Conservation (phyloP, 176 grass and related monocot species). For the Alloteropsis semialata region DNA sequence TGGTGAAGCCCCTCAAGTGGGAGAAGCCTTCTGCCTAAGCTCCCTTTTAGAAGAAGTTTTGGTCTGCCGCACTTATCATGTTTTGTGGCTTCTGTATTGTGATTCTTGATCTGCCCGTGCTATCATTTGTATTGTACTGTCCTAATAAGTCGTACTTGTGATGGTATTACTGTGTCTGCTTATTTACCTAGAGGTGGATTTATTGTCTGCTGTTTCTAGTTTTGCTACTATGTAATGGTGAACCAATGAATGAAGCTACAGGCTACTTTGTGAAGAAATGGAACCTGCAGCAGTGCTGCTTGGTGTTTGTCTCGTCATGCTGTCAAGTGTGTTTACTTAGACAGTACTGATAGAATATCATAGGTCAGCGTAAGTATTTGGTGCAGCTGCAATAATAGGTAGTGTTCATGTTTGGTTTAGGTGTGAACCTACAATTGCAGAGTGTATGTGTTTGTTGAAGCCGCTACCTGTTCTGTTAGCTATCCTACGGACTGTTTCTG, state of each 20-base stretch:
- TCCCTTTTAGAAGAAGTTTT: conserved; percentile 27
- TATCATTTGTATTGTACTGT: conserved; percentile 34
- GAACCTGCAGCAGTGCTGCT: conserved; percentile 16
- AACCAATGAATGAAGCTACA: conserved; percentile 21
- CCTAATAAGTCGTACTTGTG: conserved; percentile 27
- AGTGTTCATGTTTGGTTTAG: background rate
- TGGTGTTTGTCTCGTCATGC: background rate
- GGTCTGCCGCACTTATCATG: background rate
- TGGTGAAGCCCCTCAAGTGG: conserved; percentile 48
- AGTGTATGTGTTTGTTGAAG: background rate
- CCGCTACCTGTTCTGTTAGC: background rate
- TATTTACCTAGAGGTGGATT: conserved; percentile 27
- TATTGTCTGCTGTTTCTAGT: conserved; percentile 19
- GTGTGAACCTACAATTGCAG: background rate
- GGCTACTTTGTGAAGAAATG: conserved; percentile 25
- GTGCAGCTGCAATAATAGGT: background rate
- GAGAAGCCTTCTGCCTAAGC: conserved; percentile 51
- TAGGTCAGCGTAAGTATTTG: background rate
- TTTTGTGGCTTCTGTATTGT: conserved; percentile 15
- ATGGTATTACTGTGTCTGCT: conserved; percentile 29
- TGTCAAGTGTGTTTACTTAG: background rate
- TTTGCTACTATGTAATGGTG: conserved; percentile 35
- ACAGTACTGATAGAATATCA: background rate
- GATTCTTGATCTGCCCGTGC: conserved; percentile 24
- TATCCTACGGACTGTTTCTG: background rate